Conservation (phyloP, 371 early-diverging fungal genomes). For the Hamiltosporidium tvaerminnensis region DNA sequence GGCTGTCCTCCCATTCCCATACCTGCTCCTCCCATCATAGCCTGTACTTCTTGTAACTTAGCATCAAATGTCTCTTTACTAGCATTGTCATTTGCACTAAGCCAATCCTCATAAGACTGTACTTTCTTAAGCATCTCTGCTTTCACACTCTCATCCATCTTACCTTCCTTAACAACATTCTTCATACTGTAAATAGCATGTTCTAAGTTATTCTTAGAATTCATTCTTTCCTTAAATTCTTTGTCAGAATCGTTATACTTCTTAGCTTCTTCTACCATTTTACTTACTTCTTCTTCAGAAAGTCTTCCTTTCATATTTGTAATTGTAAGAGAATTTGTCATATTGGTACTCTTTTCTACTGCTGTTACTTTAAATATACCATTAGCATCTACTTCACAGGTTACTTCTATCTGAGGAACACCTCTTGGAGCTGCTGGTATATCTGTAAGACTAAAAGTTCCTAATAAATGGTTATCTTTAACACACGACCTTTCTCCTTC, state of each 20-base stretch:
- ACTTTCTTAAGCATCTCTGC: neutral
- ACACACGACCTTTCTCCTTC: constrained; percentile 94
- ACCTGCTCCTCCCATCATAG: too few relatives aligned
- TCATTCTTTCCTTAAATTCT: neutral
- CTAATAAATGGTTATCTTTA: constrained; percentile 84
- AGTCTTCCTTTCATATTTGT: neutral
- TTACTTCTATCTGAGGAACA: constrained; percentile 70
- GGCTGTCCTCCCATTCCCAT: too few relatives aligned
- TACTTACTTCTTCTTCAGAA: neutral
- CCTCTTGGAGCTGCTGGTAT: constrained; percentile 67
- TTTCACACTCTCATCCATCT: neutral
- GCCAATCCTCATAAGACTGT: too few relatives aligned
- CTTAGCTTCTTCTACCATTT: neutral
- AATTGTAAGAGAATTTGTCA: neutral
- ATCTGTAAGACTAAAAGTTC: constrained; percentile 71
- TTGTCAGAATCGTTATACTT: neutral
- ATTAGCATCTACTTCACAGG: neutral
- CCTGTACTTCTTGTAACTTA: too few relatives aligned
- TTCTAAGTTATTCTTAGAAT: neutral
- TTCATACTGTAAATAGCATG: neutral
- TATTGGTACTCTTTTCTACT: neutral
- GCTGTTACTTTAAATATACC: neutral
- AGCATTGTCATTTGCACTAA: too few relatives aligned
- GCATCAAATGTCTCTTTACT: too few relatives aligned
- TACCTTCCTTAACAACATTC: neutral